These are phyloP conservation scores for Diutina pseudorugosa DNA, from an alignment of 1,139 yeast species.

Conservation along the genomic window DNA sequence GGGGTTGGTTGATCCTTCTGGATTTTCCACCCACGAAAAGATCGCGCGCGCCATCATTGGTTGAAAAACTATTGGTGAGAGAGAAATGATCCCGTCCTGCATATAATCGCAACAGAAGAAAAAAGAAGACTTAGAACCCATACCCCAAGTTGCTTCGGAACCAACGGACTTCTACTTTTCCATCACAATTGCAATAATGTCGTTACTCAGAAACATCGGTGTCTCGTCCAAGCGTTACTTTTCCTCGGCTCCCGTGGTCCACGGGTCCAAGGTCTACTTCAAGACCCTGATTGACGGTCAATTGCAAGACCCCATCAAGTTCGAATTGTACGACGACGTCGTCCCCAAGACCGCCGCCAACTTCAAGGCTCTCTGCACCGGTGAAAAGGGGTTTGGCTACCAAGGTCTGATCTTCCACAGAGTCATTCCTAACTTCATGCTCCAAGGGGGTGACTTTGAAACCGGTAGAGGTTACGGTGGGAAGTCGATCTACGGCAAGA, in stretches of 20 bases:
- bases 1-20: no score
- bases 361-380: conserved; percentile 10
- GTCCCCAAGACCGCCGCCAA: conserved; percentile 10
- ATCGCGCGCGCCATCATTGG: no score
- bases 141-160: no score
- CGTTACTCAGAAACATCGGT: neutral
- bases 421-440: conserved; percentile 30
- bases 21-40: no score
- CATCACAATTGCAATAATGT: neutral
- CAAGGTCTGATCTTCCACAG: conserved; percentile 19
- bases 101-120: no score
- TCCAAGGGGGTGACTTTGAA: conserved; percentile 33
- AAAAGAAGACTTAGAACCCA: no score
- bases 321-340: conserved; percentile 9
- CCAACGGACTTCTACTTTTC: no score
- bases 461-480: conserved; percentile 32
- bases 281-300: conserved; percentile 3
- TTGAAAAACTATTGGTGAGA: no score
- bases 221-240: neutral
- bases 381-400: conserved; percentile 10
- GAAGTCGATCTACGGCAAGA: conserved; percentile 25
- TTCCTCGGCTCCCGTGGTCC: neutral
- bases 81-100: no score
- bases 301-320: conserved; percentile 10
- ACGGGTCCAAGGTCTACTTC: conserved; percentile 2